Percentiles rank a stretch among this genome's conserved stretches.
These are phyloP conservation scores for Candida xiaguanensis DNA, from an alignment of 805 yeast species.

Conservation along the genomic window DNA sequence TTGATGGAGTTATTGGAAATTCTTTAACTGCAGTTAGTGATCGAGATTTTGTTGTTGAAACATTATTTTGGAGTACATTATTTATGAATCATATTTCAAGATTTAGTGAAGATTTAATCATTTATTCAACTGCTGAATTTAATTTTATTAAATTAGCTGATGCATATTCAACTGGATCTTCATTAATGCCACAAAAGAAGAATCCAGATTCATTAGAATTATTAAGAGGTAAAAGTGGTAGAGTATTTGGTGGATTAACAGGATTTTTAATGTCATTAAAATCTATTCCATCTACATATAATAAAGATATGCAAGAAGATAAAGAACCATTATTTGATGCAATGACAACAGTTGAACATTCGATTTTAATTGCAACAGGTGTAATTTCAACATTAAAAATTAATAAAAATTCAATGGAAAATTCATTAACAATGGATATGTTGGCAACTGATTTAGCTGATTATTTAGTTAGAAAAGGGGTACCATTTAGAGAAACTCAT, in stretches of 20 bases:
- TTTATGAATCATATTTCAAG: conserved; percentile 95
- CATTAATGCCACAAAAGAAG: conserved; percentile 98
- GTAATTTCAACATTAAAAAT: conserved; percentile 84
- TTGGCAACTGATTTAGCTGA: conserved; percentile 98
- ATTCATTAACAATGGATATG: conserved; percentile 97
- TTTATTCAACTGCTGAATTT: conserved; percentile 96
- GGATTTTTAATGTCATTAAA: conserved; percentile 96
- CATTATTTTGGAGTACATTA: conserved; percentile 91
- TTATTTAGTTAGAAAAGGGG: conserved; percentile 94
- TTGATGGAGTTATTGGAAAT: conserved; percentile 85
- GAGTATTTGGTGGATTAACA: conserved; percentile 91
- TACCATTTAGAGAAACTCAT: conserved; percentile 98
- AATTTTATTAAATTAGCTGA: conserved; percentile 92
- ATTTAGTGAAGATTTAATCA: conserved; percentile 89
- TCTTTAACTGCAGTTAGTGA: conserved; percentile 96
- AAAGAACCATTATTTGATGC: conserved; percentile 97
- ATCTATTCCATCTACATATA: conserved; percentile 96
- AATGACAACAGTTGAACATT: conserved; percentile 86
- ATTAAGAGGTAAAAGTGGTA: conserved; percentile 94
- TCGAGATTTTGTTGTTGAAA: conserved; percentile 94
- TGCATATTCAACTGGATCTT: conserved; percentile 97
- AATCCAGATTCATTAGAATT: conserved; percentile 96
- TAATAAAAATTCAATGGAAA: conserved; percentile 71
- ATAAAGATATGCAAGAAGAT: conserved; percentile 98
- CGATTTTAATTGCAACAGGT: conserved; percentile 92